Conservation (phyloP, 768 basidiomycete species). For the Agaricus subrufescens region DNA sequence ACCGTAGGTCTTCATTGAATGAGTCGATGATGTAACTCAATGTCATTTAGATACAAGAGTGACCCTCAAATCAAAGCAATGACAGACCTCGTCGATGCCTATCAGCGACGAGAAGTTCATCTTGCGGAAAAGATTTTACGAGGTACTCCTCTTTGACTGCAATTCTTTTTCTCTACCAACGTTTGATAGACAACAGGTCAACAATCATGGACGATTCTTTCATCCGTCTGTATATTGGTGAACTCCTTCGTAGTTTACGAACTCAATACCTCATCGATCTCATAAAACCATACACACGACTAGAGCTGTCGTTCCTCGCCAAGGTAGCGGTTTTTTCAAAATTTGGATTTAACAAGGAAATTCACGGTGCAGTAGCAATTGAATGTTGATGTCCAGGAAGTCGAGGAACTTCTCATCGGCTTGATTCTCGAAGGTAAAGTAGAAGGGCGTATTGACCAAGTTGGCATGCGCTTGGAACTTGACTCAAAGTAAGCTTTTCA, state of each 20-base stretch:
- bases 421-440: conserved; percentile 97
- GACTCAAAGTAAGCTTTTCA: conserved; percentile 66
- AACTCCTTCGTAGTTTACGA: conserved; percentile 87
- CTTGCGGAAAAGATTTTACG: conserved; percentile 94
- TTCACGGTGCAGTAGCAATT: conserved; percentile 62
- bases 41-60: conserved; percentile 73
- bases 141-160: conserved; percentile 39
- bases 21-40: background rate
- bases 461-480: conserved; percentile 87
- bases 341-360: background rate
- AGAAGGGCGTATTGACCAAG: conserved; percentile 95
- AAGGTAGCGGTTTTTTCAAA: conserved; percentile 46
- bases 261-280: conserved; percentile 98
- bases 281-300: conserved; percentile 94
- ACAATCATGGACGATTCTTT: conserved; percentile 97
- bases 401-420: conserved; percentile 89
- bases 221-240: conserved; percentile 94
- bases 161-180: background rate
- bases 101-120: conserved; percentile 94
- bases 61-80: conserved; percentile 97
- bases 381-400: conserved; percentile 87
- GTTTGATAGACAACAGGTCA: conserved; percentile 64
- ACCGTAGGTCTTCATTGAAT: conserved; percentile 58
- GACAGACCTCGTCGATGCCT: conserved; percentile 96
- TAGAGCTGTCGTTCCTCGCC: conserved; percentile 90